Base-by-base conservation (phyloP, 768 basidiomycete genomes). In the Tulasnella calospora region DNA sequence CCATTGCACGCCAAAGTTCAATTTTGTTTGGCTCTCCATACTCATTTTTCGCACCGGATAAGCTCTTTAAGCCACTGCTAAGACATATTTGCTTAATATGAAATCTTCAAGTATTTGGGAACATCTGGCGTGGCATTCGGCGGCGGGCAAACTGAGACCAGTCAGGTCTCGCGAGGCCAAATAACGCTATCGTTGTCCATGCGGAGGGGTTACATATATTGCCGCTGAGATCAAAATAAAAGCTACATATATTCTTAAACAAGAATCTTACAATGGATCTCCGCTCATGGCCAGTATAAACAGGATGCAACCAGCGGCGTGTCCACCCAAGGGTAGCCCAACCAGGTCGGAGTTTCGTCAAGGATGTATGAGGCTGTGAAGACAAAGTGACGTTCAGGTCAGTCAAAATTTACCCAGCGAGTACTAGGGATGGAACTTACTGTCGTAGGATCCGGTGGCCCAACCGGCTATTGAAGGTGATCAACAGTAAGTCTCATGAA, bases 261-360 rank as follows among this genome's bases (percentile, higher is more conserved):
- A n/a, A n/a, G n/a, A n/a, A n/a, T 90, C 90, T 73, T 51, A 6
- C 5, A n/a, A 51, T 51, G 23, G 51, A 21, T 0, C 23, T 67
- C 27, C 10, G 30, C 61, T 67, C 33, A 67, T 30, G 61, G 61
- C 61, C 61, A 67, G 30, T 67, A 67, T 35, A 67, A 17, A 35
- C 61, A 67, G 19, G 30, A 30, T 4, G 0, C 1, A 6, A 67
- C 61, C 61, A 67, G 33, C 10, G 61, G 61, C 30, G 61, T 67
- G 61, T 67, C 61, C 30, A 67, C 61, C 61, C 61, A 67, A 27
- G 61, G 61, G 13, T 67, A 67, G 33, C 61, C 61, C 30, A 35
- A 67, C 61, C 61, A 67, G 12, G 35, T 78, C 0, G 77, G 77
- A 33, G 77, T 78, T 67, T 78, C 77, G 30, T 44, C 55, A 21